Evolutionary conservation across 805 yeast genomes (phyloP), one percentile per base, ranked within the genome.

Genomic region (Allodekkera sacchari): DNA sequence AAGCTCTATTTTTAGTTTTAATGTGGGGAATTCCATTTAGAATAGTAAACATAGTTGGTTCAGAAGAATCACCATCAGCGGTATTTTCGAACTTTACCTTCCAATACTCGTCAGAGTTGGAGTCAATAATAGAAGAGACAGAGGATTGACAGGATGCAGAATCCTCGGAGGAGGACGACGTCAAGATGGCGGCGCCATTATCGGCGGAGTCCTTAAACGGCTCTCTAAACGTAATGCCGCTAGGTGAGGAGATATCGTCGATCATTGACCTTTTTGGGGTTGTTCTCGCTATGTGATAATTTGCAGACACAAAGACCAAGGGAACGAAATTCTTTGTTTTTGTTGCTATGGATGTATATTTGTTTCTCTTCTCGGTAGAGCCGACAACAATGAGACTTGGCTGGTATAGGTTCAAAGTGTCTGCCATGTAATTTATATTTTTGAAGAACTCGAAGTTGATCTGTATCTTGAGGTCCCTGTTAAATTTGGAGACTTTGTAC

Each of bases 391-490:
- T 66, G 32, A 74, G 43, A 32, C 66, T 64, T 9, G 88, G 87
- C 41, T 66, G 68, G 49, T 79, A 77, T 18, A 78, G 53, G 33
- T 65, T 59, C 43, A 74, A 59, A 52, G 71, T 64, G 41, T 77
- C 79, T 38, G 63, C 61, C 26, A 77, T 53, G 20, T 71, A 70
- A 10, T 61, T 66, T 7, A 77, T 63, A 27, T 49, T 38, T 25
- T 57, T 64, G 17, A 69, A 76, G 17, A 80, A 53, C 43, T 80
- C 88, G 28, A 79, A 68, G 4, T 74, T 63, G 10, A 77, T 50
- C 39, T 61, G 65, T 21, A 70, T 58, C 22, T 64, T 64, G 12
- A 61, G 48, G 12, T 57, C 41, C 0, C 64, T 62, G 35, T 60
- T 55, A 15, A 58, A 34, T 25, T 32, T 28, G 12, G 31, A 27